Conservation (phyloP, 306 rosid species). For the Corylus heterophylla region DNA sequence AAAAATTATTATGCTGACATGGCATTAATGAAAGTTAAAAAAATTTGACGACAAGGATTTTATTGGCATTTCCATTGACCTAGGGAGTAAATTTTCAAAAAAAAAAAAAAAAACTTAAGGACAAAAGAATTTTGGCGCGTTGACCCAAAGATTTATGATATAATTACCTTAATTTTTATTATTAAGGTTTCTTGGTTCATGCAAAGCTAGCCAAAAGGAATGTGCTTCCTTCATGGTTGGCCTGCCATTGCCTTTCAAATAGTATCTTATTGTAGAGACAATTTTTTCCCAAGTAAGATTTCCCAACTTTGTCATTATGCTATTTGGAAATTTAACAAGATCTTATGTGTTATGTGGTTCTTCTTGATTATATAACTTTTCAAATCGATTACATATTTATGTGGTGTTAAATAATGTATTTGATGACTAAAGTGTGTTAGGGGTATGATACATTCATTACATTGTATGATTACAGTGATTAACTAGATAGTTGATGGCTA, state of each 20-base stretch:
- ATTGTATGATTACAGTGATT: too few relatives aligned
- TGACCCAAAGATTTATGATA: too few relatives aligned
- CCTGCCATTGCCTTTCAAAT: constrained; percentile 91
- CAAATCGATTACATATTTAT: background rate
- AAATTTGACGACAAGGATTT: too few relatives aligned
- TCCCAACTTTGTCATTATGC: background rate
- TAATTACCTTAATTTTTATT: constrained; percentile 15
- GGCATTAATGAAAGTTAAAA: too few relatives aligned
- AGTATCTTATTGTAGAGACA: constrained; percentile 98
- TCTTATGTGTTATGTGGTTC: background rate
- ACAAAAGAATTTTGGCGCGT: too few relatives aligned
- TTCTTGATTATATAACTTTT: background rate
- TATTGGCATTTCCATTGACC: too few relatives aligned
- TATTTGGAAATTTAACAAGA: background rate
- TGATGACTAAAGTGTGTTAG: background rate
- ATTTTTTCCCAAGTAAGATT: constrained; percentile 89
- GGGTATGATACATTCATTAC: too few relatives aligned
- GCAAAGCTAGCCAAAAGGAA: constrained; percentile 99
- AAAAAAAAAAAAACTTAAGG: too few relatives aligned
- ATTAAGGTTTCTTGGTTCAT: constrained; percentile 51
- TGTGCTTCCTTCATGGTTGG: constrained; percentile 97
- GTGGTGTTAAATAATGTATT: background rate
- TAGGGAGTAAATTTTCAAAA: too few relatives aligned
- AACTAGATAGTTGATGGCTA: too few relatives aligned
- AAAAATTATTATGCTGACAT: too few relatives aligned